A percentile compares a stretch with the other conserved stretches of the same genome.
Conservation (phyloP, 202 grass and related monocot species). For the Panicum hallii region DNA sequence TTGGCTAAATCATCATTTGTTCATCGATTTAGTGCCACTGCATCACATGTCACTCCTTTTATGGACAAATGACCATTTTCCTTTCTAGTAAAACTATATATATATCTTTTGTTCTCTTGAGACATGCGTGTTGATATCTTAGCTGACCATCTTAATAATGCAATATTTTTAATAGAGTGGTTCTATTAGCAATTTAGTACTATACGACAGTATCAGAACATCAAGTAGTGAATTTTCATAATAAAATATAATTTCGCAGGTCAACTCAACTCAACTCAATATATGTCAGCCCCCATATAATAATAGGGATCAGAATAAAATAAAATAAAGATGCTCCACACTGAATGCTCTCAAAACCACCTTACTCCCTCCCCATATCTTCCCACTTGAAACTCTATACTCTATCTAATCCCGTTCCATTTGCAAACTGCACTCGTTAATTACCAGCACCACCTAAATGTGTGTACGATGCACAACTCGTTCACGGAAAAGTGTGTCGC, state of each 20-base stretch:
- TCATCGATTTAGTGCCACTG: too few relatives aligned
- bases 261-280: slow-evolving; percentile 35
- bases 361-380: too few relatives aligned
- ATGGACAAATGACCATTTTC: too few relatives aligned
- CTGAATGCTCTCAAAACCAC: not conserved
- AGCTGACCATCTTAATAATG: not conserved
- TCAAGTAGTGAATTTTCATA: accelerated
- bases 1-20: too few relatives aligned
- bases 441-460: not conserved
- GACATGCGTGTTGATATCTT: too few relatives aligned
- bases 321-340: not conserved
- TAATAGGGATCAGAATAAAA: not conserved
- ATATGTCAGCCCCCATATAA: not conserved
- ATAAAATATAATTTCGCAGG: not conserved
- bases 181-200: not conserved
- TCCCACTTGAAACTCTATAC: not conserved
- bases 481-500: not conserved
- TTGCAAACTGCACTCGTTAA: not conserved
- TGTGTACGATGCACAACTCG: not conserved
- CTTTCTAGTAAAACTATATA: not conserved
- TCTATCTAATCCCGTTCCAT: not conserved
- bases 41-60: too few relatives aligned
- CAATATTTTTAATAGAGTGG: not conserved
- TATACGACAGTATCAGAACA: not conserved
- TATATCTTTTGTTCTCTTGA: too few relatives aligned